A percentile compares a stretch with the other conserved stretches of the same genome.
These are phyloP conservation scores for Silene latifolia DNA, from an alignment of 148 eudicot species.

Conservation along the genomic window DNA sequence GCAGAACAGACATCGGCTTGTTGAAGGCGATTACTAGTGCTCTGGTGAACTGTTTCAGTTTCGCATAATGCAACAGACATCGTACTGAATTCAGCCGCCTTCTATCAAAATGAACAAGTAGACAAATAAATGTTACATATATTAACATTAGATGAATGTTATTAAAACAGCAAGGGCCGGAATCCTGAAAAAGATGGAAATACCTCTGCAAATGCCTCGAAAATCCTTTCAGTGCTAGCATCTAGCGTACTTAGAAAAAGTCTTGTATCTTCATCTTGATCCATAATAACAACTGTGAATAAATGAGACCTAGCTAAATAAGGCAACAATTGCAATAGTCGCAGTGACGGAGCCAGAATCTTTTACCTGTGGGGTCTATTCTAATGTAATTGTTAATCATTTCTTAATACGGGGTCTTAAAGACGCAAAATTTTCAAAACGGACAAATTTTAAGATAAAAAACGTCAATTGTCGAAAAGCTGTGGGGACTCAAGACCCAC, in stretches of 20 bases:
- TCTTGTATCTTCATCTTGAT: conserved; percentile 29
- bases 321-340: too few relatives aligned
- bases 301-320: too few relatives aligned
- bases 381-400: too few relatives aligned
- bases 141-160: too few relatives aligned
- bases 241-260: conserved; percentile 30
- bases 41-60: conserved; percentile 1
- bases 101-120: background rate
- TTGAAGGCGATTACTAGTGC: background rate
- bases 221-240: conserved; percentile 24
- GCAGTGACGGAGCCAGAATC: too few relatives aligned
- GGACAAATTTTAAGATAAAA: too few relatives aligned
- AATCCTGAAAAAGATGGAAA: background rate
- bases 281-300: background rate
- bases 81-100: conserved; percentile 14
- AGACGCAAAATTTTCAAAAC: too few relatives aligned
- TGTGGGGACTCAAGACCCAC: too few relatives aligned
- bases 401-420: too few relatives aligned
- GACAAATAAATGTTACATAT: background rate
- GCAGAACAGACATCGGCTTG: conserved; percentile 8
- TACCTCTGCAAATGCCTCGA: conserved; percentile 30
- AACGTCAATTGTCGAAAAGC: too few relatives aligned
- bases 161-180: too few relatives aligned
- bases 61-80: background rate
- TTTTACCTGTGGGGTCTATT: too few relatives aligned